These are phyloP conservation scores for Trichoderma brevicompactum DNA, from an alignment of 2,329 filamentous ascomycete species.

Conservation along the genomic window DNA sequence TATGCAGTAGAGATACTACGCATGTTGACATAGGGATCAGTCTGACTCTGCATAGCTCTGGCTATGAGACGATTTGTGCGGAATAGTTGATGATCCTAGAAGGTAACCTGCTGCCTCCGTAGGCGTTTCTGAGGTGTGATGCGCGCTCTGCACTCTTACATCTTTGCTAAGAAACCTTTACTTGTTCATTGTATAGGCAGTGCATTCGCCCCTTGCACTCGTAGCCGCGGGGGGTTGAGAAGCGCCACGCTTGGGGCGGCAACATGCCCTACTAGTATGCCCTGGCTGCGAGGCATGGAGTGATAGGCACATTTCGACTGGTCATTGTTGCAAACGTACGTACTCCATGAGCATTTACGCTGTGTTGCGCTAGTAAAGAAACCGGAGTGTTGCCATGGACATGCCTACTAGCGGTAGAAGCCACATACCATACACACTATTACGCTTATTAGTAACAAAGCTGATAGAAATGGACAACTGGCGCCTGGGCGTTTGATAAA, in stretches of 20 bases:
- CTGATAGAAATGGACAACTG: background rate
- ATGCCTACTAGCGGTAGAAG: background rate
- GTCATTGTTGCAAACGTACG: background rate
- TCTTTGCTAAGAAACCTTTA: background rate
- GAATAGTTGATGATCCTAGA: background rate
- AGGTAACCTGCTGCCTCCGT: background rate
- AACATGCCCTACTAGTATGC: background rate
- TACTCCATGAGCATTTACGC: background rate
- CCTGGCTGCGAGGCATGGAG: background rate
- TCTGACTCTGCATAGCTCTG: too few relatives aligned
- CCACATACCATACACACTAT: background rate
- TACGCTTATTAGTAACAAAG: background rate
- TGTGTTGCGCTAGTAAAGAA: background rate
- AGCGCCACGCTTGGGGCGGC: background rate
- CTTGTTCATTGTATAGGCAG: background rate
- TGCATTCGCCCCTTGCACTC: background rate
- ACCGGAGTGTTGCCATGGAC: background rate
- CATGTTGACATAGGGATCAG: too few relatives aligned
- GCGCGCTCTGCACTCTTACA: background rate
- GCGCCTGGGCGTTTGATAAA: background rate
- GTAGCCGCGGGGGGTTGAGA: constrained; percentile 3
- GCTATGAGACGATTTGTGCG: too few relatives aligned
- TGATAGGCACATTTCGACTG: background rate
- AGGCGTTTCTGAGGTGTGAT: background rate
- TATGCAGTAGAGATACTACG: background rate